Evolutionary conservation across 2,329 filamentous ascomycete genomes (phyloP).

Genomic region (Parastagonospora nodorum): DNA sequence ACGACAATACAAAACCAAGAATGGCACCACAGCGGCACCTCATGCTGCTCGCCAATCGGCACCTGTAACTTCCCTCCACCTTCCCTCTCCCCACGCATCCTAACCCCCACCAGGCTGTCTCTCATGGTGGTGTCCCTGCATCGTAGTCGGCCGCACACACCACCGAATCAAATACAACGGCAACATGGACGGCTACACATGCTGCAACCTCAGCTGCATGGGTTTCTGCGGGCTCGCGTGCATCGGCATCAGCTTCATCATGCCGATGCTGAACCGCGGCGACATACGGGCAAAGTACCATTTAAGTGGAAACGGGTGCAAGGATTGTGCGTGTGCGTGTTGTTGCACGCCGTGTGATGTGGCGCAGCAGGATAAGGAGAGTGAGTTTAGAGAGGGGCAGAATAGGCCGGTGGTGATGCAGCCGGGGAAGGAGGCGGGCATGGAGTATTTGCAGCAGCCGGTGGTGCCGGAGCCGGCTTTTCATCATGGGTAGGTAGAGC

Average conservation of each 20-base stretch:
- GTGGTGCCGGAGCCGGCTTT: conserved; percentile 5
- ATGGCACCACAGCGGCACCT: conserved; percentile 35
- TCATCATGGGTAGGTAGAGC: neutral
- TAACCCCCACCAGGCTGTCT: conserved; percentile 30
- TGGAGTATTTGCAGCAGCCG: conserved; percentile 32
- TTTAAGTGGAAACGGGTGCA: conserved; percentile 38
- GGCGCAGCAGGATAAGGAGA: conserved; percentile 43
- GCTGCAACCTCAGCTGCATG: conserved; percentile 33
- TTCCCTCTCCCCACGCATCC: neutral
- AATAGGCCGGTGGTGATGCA: conserved; percentile 17
- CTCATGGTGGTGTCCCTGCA: conserved; percentile 41
- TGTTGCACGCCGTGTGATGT: conserved; percentile 43
- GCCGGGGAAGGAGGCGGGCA: conserved; percentile 24
- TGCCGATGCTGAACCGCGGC: conserved; percentile 38
- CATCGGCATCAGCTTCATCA: conserved; percentile 34
- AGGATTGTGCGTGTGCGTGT: conserved; percentile 42
- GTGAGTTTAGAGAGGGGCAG: conserved; percentile 26
- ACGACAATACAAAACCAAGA: conserved; percentile 30
- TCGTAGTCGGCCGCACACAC: conserved; percentile 36
- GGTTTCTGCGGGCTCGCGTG: conserved; percentile 31
- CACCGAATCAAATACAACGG: conserved; percentile 36
- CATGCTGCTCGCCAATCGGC: conserved; percentile 37
- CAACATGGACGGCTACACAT: conserved; percentile 33
- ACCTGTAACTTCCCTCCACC: conserved; percentile 28
- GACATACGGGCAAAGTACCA: conserved; percentile 41